Percentiles rank a stretch among this genome's conserved stretches.
These are phyloP conservation scores for Prinsepia uniflora DNA, from an alignment of 306 rosid genomes.

Conservation along the genomic window DNA sequence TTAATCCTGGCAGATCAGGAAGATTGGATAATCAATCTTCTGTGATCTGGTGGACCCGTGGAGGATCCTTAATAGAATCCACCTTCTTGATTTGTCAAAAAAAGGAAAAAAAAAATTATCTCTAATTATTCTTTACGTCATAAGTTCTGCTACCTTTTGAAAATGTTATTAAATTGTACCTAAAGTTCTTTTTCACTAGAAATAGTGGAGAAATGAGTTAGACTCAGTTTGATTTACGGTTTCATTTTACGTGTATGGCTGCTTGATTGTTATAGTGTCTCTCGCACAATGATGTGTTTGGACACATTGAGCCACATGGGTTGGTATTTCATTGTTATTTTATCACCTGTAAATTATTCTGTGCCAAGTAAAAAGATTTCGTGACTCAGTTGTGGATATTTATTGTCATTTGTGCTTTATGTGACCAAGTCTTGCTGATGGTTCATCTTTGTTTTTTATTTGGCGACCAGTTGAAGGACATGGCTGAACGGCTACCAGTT, in stretches of 20 bases:
- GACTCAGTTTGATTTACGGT: background rate
- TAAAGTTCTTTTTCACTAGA: background rate
- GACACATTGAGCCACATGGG: background rate
- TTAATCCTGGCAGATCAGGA: no score
- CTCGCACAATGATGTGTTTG: background rate
- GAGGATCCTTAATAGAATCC: no score
- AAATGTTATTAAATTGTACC: background rate
- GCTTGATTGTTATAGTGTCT: background rate
- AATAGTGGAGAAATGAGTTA: background rate
- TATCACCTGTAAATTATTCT: background rate
- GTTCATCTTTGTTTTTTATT: conserved; percentile 11
- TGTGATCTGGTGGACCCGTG: no score
- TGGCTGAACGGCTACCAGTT: conserved; percentile 97
- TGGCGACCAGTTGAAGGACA: conserved; percentile 72
- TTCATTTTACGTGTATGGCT: background rate
- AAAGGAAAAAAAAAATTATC: background rate
- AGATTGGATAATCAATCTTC: no score
- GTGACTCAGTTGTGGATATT: background rate
- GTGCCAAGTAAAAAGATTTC: background rate
- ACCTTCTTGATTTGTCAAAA: no score
- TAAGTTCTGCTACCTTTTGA: background rate
- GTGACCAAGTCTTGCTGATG: background rate
- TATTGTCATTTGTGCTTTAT: background rate
- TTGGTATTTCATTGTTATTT: background rate
- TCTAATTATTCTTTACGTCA: background rate